Percentiles rank a stretch among this genome's conserved stretches.
These are phyloP conservation scores for Trapa incisa DNA, from an alignment of 345 rosid genomes.

Conservation along the genomic window DNA sequence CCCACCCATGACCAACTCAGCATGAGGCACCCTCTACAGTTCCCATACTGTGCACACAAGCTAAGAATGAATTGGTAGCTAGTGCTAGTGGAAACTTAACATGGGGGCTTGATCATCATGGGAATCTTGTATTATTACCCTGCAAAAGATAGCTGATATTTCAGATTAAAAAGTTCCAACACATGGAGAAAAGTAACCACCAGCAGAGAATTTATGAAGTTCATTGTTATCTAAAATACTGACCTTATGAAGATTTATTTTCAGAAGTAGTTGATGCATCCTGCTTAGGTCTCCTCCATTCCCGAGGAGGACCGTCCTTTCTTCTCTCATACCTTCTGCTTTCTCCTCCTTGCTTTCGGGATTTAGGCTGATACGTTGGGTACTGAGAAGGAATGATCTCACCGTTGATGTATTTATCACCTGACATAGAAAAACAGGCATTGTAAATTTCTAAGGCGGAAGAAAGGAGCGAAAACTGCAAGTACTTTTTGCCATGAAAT, in stretches of 20 bases:
- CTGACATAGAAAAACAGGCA: slow-evolving; percentile 13
- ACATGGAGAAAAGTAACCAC: background rate
- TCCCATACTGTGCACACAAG: too few relatives aligned
- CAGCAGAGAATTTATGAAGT: background rate
- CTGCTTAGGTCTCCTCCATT: slow-evolving; percentile 48
- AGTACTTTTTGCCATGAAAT: background rate
- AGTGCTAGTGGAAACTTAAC: background rate
- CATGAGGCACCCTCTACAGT: background rate
- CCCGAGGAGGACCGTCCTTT: slow-evolving; percentile 76
- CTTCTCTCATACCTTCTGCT: slow-evolving; percentile 66
- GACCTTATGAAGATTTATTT: slow-evolving; percentile 6
- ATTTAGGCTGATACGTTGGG: slow-evolving; percentile 89
- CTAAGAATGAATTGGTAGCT: background rate
- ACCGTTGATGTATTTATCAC: slow-evolving; percentile 89
- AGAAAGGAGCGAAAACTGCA: background rate
- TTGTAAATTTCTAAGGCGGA: background rate
- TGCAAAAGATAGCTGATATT: background rate
- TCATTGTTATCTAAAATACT: background rate
- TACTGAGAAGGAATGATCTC: slow-evolving; percentile 85
- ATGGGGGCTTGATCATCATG: background rate
- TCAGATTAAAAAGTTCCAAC: background rate
- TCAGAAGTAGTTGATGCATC: slow-evolving; percentile 19
- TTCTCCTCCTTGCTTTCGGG: slow-evolving; percentile 44
- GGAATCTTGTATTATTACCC: background rate
- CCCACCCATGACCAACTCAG: background rate